Base-by-base conservation (phyloP, 2,329 filamentous ascomycete species). In the Fusarium verticillioides region DNA sequence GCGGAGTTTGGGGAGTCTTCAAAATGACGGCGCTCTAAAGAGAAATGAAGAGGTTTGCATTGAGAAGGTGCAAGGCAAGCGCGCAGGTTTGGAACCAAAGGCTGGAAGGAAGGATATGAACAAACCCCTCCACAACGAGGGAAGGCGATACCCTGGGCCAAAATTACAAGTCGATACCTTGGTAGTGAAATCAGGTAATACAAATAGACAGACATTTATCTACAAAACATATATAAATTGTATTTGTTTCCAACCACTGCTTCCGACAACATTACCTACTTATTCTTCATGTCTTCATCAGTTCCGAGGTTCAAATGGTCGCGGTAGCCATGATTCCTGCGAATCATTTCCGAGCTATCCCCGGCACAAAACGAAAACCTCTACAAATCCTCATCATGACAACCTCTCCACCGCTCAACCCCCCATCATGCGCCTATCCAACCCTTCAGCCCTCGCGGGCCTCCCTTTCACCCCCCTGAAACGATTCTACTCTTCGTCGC, bases 401-500 rank as follows among this genome's bases (percentile, higher is more conserved):
- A 57, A 60, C 54, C 61, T 43, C 40, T 47, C 50, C 58, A 49
- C 39, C 32, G 21, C 19, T 60, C 56, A 61, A 40, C 13, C 37
- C 30, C 49, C 56, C 43, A 65, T 60, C 47, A 76, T 78, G 74
- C 76, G 69, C 60, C 60, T 66, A 16, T 23, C 32, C 23, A 47
- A 62, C 13, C 62, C 56, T 26, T 56, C 63, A 39, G 53, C 49
- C 46, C 54, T 63, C 23, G 13, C 19, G 34, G 67, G 67, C n/a
- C 23, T 58, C 2, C 34, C 32, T 9, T 47, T 42, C 10, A 28
- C 36, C 12, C 32, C 50, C 10, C n/a, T 59, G 4, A 47, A 46
- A n/a, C 70, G 77, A 9, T 43, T 70, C 5, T 78, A 78, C 49
- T 81, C 79, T 21, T 78, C 79, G 11, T 73, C 74, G 18, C 78